Base-by-base conservation (phyloP, 768 basidiomycete genomes). In the Lentinus tigrinus region DNA sequence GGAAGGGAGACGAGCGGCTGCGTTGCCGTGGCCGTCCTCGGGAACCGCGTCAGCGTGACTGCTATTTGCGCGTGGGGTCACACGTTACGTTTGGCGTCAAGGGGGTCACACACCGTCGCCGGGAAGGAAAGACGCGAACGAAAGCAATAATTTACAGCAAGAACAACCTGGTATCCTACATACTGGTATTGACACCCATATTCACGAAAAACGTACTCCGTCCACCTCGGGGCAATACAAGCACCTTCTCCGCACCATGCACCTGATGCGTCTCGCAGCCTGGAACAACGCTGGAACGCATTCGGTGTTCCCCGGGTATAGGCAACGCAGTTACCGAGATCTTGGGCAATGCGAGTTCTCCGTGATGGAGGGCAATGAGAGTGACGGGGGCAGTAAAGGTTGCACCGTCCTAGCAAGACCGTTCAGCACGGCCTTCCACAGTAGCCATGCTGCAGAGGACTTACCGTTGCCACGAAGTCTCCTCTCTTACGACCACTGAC, bases 401-500 rank as follows among this genome's bases (percentile, higher is more conserved):
- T 34, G 73, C 76, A 14, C 80, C 84, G 56, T 91, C 84, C 91
- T 94, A 58, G n/a, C 8, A 6, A 28, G 39, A 28, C 42, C 28
- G 48, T 40, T 9, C 49, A 13, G 52, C 16, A 14, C 27, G 16
- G 3, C 26, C n/a, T 9, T 13, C 11, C 14, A 44, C 26, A 31
- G 1, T 1, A n/a, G 3, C 19, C 8, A 57, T 3, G 21, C 19
- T 1, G 16, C 11, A 16, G 38, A 0, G 1, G n/a, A 67, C 85
- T 52, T 66, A 91, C 95, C 73, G 76, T 78, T 3, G 89, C 91
- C 17, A 79, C 53, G 65, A 92, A 95, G 63, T 90, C 89, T 0
- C 94, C 95, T 52, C 89, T 84, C 73, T 95, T 96, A 40, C 81
- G 80, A 9, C 95, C 95, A 59, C 92, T 90, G 9, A 98, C 84